Base-by-base conservation (phyloP, 768 basidiomycete species). In the Russula vinacea region DNA sequence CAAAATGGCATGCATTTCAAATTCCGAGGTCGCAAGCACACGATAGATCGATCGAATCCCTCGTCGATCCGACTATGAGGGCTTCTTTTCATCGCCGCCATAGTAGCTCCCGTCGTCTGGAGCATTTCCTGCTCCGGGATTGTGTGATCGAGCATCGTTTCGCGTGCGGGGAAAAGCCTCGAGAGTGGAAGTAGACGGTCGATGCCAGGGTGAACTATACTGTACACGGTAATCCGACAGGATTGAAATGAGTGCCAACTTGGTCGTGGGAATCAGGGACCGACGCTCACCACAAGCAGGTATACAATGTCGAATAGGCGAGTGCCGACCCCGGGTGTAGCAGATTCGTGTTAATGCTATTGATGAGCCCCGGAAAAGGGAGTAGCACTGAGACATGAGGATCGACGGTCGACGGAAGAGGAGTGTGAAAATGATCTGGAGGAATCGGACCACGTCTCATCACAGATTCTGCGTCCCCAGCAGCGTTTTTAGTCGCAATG, bases 291-390 rank as follows among this genome's bases (percentile, higher is more conserved):
- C 60, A 88, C 88, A 69, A 86, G 90, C n/a, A 93, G 71, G 85
- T 87, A 94, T 4, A 86, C 83, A 64, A 92, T 80, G 70, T 88
- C 83, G 70, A 87, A 91, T 9, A 91, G 72, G 66, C 78, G 80
- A 1, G 71, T 71, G 1, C 79, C 80, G 35, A 82, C 77, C 89
- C 89, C 32, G 90, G 85, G 0, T 78, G 63, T 70, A n/a, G n/a
- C n/a, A 94, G 81, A 11, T 74, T 76, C 3, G 83, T 73, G 70
- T 89, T 87, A 75, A 96, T 92, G 49, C 84, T 84, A 69, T 84
- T 80, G 63, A 89, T 83, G 56, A 95, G 79, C 2, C 93, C 92
- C 0, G 92, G 92, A 19, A 95, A 70, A 62, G 81, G 85, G 4
- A 89, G 89, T 0, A 84, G 79, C 0, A 92, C 84, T 5, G 89